phyloP scores from a whole-genome alignment of 2,329 filamentous ascomycete genomes.

The Phaeosphaeriaceae sp. region DNA sequence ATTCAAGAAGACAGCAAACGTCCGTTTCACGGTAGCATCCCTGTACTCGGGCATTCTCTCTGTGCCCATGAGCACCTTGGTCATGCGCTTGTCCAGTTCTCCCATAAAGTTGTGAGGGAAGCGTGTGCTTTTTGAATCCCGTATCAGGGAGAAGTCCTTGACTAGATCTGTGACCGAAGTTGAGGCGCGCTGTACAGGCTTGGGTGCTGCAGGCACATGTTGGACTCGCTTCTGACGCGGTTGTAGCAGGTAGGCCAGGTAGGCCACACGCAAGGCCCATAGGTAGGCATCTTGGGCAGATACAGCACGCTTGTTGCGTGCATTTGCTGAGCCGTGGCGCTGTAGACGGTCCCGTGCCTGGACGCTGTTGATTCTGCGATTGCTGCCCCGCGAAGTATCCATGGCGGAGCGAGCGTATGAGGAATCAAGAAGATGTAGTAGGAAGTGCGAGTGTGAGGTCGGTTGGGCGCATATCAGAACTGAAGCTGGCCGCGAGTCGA shows the following conservation, averaged over 20 bases:
- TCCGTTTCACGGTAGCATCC: slow-evolving; percentile 88
- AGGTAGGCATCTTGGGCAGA: slow-evolving; percentile 81
- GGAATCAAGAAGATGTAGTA: background rate
- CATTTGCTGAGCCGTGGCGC: slow-evolving; percentile 46
- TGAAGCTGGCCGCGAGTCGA: slow-evolving; percentile 18
- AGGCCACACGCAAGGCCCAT: slow-evolving; percentile 88
- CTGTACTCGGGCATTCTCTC: slow-evolving; percentile 88
- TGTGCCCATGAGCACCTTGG: slow-evolving; percentile 78
- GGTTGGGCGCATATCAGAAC: slow-evolving; percentile 30
- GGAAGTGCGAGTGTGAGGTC: slow-evolving; percentile 7
- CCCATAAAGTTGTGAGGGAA: slow-evolving; percentile 75
- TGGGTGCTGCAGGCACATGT: slow-evolving; percentile 70
- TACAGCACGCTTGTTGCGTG: slow-evolving; percentile 47
- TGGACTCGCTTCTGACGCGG: slow-evolving; percentile 89
- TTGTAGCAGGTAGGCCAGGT: slow-evolving; percentile 90
- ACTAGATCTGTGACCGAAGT: slow-evolving; percentile 81
- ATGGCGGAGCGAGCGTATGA: slow-evolving; percentile 25
- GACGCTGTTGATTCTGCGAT: slow-evolving; percentile 52
- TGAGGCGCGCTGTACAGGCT: slow-evolving; percentile 70
- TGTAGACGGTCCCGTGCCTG: slow-evolving; percentile 49
- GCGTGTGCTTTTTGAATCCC: slow-evolving; percentile 72
- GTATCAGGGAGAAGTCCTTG: slow-evolving; percentile 78
- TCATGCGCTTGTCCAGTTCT: slow-evolving; percentile 77
- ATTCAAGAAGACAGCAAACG: slow-evolving; percentile 93
- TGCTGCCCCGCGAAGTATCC: slow-evolving; percentile 39